Base-by-base conservation (phyloP, 2,329 filamentous ascomycete species). In the Fusarium irregulare region DNA sequence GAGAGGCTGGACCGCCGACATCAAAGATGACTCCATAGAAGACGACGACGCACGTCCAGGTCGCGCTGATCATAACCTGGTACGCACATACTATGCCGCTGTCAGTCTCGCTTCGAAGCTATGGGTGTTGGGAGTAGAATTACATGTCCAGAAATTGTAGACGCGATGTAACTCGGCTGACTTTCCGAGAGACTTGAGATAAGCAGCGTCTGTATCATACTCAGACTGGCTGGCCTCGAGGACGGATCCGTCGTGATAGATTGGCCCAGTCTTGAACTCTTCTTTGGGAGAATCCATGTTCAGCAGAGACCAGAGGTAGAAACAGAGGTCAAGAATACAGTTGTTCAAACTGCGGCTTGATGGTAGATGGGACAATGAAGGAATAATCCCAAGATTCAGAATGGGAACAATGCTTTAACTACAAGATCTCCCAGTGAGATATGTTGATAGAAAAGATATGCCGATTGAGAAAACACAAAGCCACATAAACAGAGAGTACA, bases 61-160 rank as follows among this genome's bases (percentile, higher is more conserved):
- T 67, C 3, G 64, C 64, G 9, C 50, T 61, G 18, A 67, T 67
- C 64, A 67, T 60, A 2, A 67, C 51, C 18, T 67, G 64, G 10
- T 67, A 67, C 7, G 64, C 60, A n/a, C 62, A 64, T 42, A 64
- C 61, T 64, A 11, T 18, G 7, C 10, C 10, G 3, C n/a, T 41
- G n/a, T 27, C 4, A 27, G 28, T 13, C n/a, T 47, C 13, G n/a
- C 32, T n/a, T n/a, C n/a, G n/a, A n/a, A n/a, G n/a, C n/a, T n/a
- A n/a, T 4, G 4, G 6, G 3, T 12, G 7, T 16, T 18, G 3
- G 18, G 2, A 9, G 0, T 6, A 18, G 1, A 40, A 27, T 20
- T 2, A 64, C 61, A 32, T 57, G 61, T 64, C 61, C 61, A 64
- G 20, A 64, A 63, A 4, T 64, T 64, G 27, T 64, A 64, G 10